Evolutionary conservation across 2,329 filamentous ascomycete genomes (phyloP).

Genomic region (Diplodia intermedia): DNA sequence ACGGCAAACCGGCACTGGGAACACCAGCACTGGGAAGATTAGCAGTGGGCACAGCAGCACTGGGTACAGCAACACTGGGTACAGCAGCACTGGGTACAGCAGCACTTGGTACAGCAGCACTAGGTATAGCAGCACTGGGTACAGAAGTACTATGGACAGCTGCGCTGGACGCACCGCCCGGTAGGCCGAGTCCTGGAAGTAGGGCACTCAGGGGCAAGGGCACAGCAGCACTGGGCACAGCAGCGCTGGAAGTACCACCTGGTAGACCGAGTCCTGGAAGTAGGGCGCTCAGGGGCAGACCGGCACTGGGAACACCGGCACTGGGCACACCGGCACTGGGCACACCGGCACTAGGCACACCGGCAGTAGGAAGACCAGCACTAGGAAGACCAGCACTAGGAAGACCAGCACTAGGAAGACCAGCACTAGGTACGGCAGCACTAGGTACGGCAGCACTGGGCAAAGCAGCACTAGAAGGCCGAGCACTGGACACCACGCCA

Average conservation of each 20-base stretch:
- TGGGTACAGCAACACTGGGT: background rate
- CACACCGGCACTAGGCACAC: background rate
- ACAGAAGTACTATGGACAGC: background rate
- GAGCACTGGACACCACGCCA: background rate
- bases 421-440: background rate
- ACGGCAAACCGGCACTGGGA: too few relatives aligned
- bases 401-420: too few relatives aligned
- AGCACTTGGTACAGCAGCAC: background rate
- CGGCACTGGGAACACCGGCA: too few relatives aligned
- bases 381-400: background rate
- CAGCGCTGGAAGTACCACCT: too few relatives aligned
- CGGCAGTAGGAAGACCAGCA: background rate
- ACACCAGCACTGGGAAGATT: too few relatives aligned
- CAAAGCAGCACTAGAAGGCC: background rate
- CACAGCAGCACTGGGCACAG: background rate
- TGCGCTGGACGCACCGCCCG: background rate
- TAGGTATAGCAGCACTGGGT: background rate
- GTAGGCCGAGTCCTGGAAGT: too few relatives aligned
- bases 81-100: background rate
- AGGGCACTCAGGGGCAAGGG: too few relatives aligned
- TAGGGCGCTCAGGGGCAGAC: too few relatives aligned
- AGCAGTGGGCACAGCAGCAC: background rate
- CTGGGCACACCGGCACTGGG: background rate
- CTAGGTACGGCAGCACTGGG: background rate
- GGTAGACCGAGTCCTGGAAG: too few relatives aligned